Percentiles rank a stretch among this genome's conserved stretches.
phyloP scores from a whole-genome alignment of 2,329 filamentous ascomycete species.

The Ophiostoma tasmaniense region DNA sequence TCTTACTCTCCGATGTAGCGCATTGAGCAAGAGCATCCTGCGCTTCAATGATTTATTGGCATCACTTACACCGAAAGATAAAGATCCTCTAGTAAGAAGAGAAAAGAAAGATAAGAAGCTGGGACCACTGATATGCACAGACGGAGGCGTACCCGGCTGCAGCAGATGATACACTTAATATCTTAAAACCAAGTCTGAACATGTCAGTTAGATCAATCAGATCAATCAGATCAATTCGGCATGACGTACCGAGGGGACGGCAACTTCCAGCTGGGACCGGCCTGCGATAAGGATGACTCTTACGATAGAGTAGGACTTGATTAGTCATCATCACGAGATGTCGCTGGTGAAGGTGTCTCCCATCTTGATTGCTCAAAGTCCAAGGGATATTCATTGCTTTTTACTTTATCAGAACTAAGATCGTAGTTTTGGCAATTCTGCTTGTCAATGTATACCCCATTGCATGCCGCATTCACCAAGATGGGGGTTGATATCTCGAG shows the following conservation, averaged over 20 bases:
- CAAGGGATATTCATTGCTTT: too few species aligned
- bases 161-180: neutral
- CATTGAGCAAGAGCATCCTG: neutral
- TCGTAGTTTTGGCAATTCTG: too few species aligned
- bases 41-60: neutral
- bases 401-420: too few species aligned
- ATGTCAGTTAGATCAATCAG: neutral
- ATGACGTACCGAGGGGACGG: neutral
- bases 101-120: constrained; percentile 11
- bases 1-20: constrained; percentile 5
- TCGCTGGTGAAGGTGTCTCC: too few species aligned
- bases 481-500: neutral
- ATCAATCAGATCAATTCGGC: neutral
- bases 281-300: neutral
- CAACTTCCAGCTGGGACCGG: neutral
- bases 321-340: neutral
- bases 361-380: too few species aligned
- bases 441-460: neutral
- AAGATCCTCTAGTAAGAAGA: neutral
- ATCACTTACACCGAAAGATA: constrained; percentile 15
- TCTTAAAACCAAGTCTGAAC: neutral
- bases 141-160: neutral
- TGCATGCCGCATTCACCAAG: neutral
- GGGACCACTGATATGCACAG: constrained; percentile 16
- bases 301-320: neutral